Conservation (phyloP, 305 asterid species). For the Fraxinus nigra region DNA sequence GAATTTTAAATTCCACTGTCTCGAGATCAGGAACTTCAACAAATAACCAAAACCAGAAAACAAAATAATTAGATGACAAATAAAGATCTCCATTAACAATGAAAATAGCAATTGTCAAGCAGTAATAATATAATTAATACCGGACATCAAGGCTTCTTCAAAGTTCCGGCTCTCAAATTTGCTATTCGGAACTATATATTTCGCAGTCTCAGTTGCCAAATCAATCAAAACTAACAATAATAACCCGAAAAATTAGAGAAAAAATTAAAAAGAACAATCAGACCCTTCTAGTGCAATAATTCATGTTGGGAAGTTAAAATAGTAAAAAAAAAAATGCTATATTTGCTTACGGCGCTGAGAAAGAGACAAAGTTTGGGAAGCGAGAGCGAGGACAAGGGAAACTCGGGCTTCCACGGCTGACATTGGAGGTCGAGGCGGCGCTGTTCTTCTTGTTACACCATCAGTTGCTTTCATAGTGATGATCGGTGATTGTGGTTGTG, state of each 20-base stretch:
- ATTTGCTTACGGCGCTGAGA: conserved; percentile 64
- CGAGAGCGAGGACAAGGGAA: conserved; percentile 74
- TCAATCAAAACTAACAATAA: conserved; percentile 54
- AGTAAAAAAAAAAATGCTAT: neutral
- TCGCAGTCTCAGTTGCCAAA: conserved; percentile 60
- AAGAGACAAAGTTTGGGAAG: conserved; percentile 59
- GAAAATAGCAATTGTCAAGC: neutral
- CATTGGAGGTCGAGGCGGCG: conserved; percentile 12
- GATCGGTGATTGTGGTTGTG: conserved; percentile 7
- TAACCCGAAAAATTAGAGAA: neutral
- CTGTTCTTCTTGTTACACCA: conserved; percentile 12
- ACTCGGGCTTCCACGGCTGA: conserved; percentile 57
- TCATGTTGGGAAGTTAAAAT: neutral
- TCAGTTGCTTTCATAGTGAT: conserved; percentile 23
- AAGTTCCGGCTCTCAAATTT: conserved; percentile 61
- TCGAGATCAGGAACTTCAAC: conserved; percentile 74
- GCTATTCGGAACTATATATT: conserved; percentile 53
- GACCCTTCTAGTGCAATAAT: neutral
- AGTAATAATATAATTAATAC: conserved; percentile 27
- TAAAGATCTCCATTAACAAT: neutral
- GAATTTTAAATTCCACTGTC: conserved; percentile 71
- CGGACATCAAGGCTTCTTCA: conserved; percentile 90
- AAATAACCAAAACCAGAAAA: neutral
- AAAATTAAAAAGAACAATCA: neutral
- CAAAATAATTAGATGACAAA: conserved; percentile 13